Evolutionary conservation across 108 stramenopile genomes (phyloP), one percentile per base, ranked within the genome.

Genomic region (Mayamaea pseudoterrestris): DNA sequence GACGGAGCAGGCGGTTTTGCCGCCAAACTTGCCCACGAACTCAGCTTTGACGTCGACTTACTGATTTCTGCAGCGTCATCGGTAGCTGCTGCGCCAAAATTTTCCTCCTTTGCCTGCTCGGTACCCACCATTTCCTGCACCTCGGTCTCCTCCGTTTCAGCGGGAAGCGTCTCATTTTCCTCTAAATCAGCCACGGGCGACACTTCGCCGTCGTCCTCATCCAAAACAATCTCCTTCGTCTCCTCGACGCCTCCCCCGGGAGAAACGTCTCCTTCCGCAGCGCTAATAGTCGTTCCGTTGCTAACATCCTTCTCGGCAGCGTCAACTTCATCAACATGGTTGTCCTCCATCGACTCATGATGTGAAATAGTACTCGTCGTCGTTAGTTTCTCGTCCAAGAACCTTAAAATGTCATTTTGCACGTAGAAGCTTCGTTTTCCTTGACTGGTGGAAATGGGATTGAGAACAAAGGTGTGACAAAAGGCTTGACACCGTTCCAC

Each of bases 1-100:
- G 50, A 30, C 32, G 55, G 55, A 25, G 30, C 26, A n/a, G 54
- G 51, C 28, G 54, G 36, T 42, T 75, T 64, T 1, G 78, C 85
- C 14, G 83, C 85, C 46, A 87, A 58, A 44, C 78, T 83, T 2
- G 85, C 85, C 85, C 85, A 88, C 16, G 85, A 83, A 14, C 80
- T 74, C 18, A 66, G 63, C 28, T 73, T 73, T 9, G 65, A 35
- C 17, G 57, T 61, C 47, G 61, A 16, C 18, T 24, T 23, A n/a
- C 8, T 4, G 36, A 18, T 5, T 7, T 42, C 66, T 44, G 58
- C 34, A 18, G 39, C 34, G 24, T 56, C 42, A 42, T 27, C 64
- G 5, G 44, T 1, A 9, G 39, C 53, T 27, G 22, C 63, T 22
- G 39, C 20, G 32, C 58, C 61, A 17, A 54, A 28, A 22, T 37